phyloP scores from a whole-genome alignment of 306 rosid genomes.

The Canavalia ensiformis region DNA sequence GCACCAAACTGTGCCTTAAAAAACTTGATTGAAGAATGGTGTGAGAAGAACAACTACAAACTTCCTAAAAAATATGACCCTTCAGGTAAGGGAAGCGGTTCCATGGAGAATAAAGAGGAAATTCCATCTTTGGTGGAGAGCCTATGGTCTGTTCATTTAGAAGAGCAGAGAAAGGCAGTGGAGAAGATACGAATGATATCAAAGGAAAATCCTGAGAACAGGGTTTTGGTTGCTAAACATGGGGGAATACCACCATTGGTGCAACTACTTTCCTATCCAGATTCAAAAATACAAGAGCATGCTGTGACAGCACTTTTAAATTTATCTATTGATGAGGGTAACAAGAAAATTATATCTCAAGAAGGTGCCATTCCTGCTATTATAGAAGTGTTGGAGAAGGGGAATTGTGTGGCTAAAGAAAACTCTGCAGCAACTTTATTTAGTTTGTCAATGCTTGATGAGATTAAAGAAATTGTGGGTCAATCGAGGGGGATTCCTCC shows the following conservation, averaged over 20 bases:
- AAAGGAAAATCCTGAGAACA: constrained; percentile 81
- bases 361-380: constrained; percentile 89
- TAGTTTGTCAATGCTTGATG: constrained; percentile 89
- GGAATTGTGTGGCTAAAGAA: constrained; percentile 77
- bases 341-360: constrained; percentile 70
- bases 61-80: constrained; percentile 60
- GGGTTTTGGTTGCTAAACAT: constrained; percentile 68
- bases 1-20: constrained; percentile 62
- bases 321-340: constrained; percentile 79
- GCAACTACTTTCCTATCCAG: constrained; percentile 73
- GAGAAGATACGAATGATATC: constrained; percentile 77
- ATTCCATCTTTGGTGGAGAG: constrained; percentile 63
- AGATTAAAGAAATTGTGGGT: constrained; percentile 74
- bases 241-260: constrained; percentile 88
- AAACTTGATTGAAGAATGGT: constrained; percentile 75
- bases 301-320: constrained; percentile 84
- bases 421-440: constrained; percentile 90
- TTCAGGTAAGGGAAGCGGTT: constrained; percentile 47
- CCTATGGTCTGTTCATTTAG: constrained; percentile 61
- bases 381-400: constrained; percentile 73
- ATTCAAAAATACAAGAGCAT: constrained; percentile 78
- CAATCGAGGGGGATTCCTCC: constrained; percentile 70
- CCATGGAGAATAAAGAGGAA: constrained; percentile 52
- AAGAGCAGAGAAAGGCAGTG: constrained; percentile 74
- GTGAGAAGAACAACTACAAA: constrained; percentile 66